These are phyloP conservation scores for Fusarium mundagurra DNA, from an alignment of 2,329 filamentous ascomycete species.

Conservation along the genomic window DNA sequence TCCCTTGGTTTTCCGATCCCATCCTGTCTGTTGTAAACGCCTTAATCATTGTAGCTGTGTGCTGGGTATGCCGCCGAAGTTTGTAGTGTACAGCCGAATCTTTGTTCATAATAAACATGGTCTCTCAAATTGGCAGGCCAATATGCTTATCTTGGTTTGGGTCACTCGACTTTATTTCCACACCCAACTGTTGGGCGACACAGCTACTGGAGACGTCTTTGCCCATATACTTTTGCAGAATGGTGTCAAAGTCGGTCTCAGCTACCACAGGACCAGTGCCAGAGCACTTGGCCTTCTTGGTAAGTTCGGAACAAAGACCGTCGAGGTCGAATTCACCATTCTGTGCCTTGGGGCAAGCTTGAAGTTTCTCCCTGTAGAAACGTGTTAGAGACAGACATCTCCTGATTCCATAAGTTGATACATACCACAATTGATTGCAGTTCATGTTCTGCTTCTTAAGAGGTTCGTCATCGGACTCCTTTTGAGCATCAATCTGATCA, in stretches of 20 bases:
- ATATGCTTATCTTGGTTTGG: constrained; percentile 32
- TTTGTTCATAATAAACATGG: constrained; percentile 10
- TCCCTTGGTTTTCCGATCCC: constrained; percentile 39
- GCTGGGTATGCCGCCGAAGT: constrained; percentile 27
- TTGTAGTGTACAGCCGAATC: constrained; percentile 40
- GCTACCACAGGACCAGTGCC: constrained; percentile 90
- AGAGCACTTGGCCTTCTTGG: constrained; percentile 95
- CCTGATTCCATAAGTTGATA: constrained; percentile 21
- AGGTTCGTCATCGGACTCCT: constrained; percentile 75
- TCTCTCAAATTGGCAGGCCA: constrained; percentile 29
- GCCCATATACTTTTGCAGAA: constrained; percentile 73
- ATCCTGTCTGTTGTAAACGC: constrained; percentile 43
- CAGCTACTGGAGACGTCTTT: constrained; percentile 50
- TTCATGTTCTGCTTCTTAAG: constrained; percentile 71
- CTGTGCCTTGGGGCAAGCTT: constrained; percentile 86
- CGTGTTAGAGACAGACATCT: constrained; percentile 51
- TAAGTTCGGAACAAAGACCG: constrained; percentile 88
- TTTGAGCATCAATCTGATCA: constrained; percentile 78
- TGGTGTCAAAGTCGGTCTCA: constrained; percentile 85
- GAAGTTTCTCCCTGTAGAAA: constrained; percentile 81
- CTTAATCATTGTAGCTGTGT: constrained; percentile 38
- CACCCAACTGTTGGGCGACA: constrained; percentile 65
- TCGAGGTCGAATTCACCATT: constrained; percentile 94
- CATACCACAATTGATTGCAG: constrained; percentile 94
- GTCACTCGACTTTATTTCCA: constrained; percentile 54